Evolutionary conservation across 441 rosid species (phyloP).

Genomic region (Arabidopsis lyrata): DNA sequence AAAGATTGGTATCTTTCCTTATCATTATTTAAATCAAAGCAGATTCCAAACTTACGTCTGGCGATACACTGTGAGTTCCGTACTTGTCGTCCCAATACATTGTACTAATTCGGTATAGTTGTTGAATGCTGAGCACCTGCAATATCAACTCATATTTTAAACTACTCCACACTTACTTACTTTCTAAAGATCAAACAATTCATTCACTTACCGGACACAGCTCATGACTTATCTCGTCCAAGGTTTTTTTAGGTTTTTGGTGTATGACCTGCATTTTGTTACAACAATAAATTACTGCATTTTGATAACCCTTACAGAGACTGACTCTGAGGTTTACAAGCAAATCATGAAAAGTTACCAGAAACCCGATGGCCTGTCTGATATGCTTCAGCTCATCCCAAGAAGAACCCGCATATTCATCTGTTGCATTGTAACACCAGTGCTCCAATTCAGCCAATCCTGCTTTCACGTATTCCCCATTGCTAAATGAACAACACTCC

Average conservation of each 20-base stretch:
- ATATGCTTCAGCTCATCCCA: constrained; percentile 88
- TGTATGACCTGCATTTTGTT: constrained; percentile 74
- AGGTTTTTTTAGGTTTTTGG: constrained; percentile 93
- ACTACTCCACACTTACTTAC: neutral
- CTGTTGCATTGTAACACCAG: constrained; percentile 97
- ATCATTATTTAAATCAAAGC: neutral
- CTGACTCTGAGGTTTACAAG: neutral
- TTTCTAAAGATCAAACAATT: neutral
- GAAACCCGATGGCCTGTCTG: constrained; percentile 80
- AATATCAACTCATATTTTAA: constrained; percentile 8
- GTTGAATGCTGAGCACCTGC: constrained; percentile 96
- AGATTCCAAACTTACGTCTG: constrained; percentile 65
- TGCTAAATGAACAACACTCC: constrained; percentile 97
- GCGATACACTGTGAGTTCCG: constrained; percentile 91
- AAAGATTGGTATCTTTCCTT: neutral
- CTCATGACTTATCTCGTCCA: constrained; percentile 94
- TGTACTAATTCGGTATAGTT: constrained; percentile 92
- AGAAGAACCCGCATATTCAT: constrained; percentile 91
- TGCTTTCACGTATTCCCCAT: constrained; percentile 97
- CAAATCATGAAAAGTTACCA: constrained; percentile 48
- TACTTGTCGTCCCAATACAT: constrained; percentile 99
- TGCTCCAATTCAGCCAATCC: constrained; percentile 97
- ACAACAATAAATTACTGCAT: neutral
- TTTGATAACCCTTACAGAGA: neutral
- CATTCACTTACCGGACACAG: constrained; percentile 74